Percentiles rank a stretch among this genome's conserved stretches.
These are phyloP conservation scores for Atractiella rhizophila DNA, from an alignment of 768 basidiomycete genomes.

Conservation along the genomic window DNA sequence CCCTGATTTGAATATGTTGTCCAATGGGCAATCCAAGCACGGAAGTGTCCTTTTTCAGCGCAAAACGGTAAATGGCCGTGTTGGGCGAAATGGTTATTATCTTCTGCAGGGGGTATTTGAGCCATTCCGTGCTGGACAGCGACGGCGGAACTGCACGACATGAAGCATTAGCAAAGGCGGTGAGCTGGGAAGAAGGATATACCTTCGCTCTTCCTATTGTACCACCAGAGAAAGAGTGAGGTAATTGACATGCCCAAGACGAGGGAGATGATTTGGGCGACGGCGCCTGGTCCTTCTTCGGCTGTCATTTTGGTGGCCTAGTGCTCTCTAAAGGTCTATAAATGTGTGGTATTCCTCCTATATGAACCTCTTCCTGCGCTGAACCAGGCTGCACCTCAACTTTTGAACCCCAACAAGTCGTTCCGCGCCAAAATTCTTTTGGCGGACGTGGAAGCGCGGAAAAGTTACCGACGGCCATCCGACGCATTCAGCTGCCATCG, in stretches of 20 bases:
- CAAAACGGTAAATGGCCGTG: slow-evolving; percentile 88
- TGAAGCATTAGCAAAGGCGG: background rate
- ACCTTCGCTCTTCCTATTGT: background rate
- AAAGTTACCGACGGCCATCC: too few relatives aligned
- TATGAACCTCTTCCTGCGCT: too few relatives aligned
- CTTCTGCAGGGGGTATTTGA: slow-evolving; percentile 50
- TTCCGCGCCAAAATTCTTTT: too few relatives aligned
- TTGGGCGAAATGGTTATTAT: slow-evolving; percentile 76
- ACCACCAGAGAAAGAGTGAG: background rate
- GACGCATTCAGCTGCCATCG: too few relatives aligned
- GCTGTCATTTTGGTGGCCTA: too few relatives aligned
- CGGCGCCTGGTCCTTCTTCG: background rate
- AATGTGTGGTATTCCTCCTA: too few relatives aligned
- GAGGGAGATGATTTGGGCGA: slow-evolving; percentile 2
- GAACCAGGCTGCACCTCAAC: too few relatives aligned
- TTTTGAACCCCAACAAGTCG: too few relatives aligned
- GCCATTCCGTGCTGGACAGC: slow-evolving; percentile 46
- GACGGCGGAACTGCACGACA: slow-evolving; percentile 34
- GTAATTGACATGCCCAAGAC: background rate
- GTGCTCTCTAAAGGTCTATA: too few relatives aligned
- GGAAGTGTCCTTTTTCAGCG: slow-evolving; percentile 44
- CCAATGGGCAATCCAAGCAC: slow-evolving; percentile 82
- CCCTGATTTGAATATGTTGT: slow-evolving; percentile 78
- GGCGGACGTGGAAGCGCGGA: too few relatives aligned
- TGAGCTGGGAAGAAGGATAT: background rate